Percentiles rank a stretch among this genome's conserved stretches.
Evolutionary conservation across 495 filamentous ascomycete species (phyloP).

Genomic region (Aspergillus panamensis): DNA sequence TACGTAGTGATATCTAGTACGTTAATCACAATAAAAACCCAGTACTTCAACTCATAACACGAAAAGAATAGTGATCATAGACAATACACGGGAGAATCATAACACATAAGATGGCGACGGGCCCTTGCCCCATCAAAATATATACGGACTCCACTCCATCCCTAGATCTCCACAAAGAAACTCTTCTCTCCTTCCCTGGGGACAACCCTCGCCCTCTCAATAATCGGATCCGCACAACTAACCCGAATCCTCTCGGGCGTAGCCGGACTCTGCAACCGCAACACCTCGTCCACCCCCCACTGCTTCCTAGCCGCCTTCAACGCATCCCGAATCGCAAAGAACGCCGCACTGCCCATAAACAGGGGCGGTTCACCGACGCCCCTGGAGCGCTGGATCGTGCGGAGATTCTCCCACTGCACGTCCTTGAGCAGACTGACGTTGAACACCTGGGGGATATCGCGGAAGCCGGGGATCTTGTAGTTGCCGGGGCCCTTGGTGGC

Average conservation of each 20-base stretch:
- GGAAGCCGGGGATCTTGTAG: conserved; percentile 97
- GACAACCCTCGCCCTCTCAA: conserved; percentile 68
- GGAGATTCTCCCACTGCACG: conserved; percentile 88
- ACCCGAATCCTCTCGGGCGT: conserved; percentile 85
- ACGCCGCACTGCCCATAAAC: conserved; percentile 91
- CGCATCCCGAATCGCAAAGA: conserved; percentile 67
- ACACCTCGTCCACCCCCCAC: conserved; percentile 41
- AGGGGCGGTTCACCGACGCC: conserved; percentile 90
- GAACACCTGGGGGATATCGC: conserved; percentile 91
- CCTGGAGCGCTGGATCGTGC: conserved; percentile 84
- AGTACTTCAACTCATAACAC: too few species aligned
- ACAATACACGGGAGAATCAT: too few species aligned
- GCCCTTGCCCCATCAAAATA: too few species aligned
- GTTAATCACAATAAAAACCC: too few species aligned
- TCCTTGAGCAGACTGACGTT: conserved; percentile 91
- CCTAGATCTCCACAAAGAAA: conserved; percentile 71
- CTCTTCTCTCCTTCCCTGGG: conserved; percentile 87
- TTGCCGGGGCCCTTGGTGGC: conserved; percentile 84
- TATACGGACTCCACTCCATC: too few species aligned
- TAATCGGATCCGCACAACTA: conserved; percentile 81
- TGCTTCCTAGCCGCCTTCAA: conserved; percentile 36
- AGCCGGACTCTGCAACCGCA: conserved; percentile 50
- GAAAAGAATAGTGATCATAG: too few species aligned
- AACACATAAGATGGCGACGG: too few species aligned
- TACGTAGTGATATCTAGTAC: too few species aligned